Percentiles rank a stretch among this genome's conserved stretches.
Conservation (phyloP, 2,329 filamentous ascomycete species). For the Xylaria sp. region DNA sequence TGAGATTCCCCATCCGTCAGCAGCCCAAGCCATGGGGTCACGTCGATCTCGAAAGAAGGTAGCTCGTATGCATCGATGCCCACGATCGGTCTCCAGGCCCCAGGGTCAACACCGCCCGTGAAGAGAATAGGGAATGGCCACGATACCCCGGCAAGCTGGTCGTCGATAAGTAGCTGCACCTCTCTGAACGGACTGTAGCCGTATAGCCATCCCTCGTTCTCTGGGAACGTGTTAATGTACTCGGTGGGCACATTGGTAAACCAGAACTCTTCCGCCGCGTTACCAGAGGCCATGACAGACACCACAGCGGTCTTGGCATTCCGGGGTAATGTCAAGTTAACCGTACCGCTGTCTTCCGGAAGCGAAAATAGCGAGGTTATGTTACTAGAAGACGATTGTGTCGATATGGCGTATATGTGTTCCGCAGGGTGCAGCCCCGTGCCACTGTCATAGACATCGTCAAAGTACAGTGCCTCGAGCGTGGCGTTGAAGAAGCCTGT, state of each 20-base stretch:
- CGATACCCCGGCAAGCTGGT: conserved; percentile 64
- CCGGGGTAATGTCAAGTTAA: conserved; percentile 56
- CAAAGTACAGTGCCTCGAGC: conserved; percentile 59
- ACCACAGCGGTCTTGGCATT: conserved; percentile 66
- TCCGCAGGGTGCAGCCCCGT: conserved; percentile 40
- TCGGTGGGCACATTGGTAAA: conserved; percentile 68
- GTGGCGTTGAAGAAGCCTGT: conserved; percentile 65
- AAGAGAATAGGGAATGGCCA: conserved; percentile 76
- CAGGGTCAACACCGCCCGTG: conserved; percentile 70
- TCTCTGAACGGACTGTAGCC: conserved; percentile 71
- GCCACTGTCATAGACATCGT: conserved; percentile 38
- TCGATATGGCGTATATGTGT: conserved; percentile 49
- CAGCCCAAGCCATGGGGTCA: conserved; percentile 67
- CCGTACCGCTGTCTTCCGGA: conserved; percentile 57
- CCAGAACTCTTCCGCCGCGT: conserved; percentile 72
- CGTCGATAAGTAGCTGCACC: conserved; percentile 69
- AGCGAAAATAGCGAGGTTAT: conserved; percentile 62
- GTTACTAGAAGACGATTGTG: conserved; percentile 48
- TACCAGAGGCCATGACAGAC: conserved; percentile 68
- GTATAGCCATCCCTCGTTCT: conserved; percentile 55
- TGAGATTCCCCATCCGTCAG: conserved; percentile 62
- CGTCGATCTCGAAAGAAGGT: conserved; percentile 70
- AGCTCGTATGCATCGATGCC: conserved; percentile 73
- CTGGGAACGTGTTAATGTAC: conserved; percentile 59
- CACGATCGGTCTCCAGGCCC: conserved; percentile 72